Base-by-base conservation (phyloP, 106 monocot species). In the Apostasia shenzhenica region DNA sequence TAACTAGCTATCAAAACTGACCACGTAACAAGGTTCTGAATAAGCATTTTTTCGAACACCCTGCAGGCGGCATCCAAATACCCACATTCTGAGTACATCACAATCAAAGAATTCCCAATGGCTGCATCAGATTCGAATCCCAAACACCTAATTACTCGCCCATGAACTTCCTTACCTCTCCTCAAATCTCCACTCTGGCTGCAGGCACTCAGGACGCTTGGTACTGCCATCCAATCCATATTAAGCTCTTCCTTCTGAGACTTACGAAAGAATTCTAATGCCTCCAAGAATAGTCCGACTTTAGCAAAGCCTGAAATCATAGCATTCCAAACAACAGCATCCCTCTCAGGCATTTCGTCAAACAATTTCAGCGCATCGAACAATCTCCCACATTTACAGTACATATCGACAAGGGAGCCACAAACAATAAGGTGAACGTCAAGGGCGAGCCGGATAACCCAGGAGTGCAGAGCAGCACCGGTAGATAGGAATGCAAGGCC, bases 11-110 rank as follows among this genome's bases (percentile, higher is more conserved):
- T 81, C 75, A 87, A 54, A 44, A 82, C 57, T 10, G 84, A 86
- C 87, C 87, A 91, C 0, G 73, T 80, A 2, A 91, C 72, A 12
- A 77, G 26, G 53, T 84, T 80, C 57, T 61, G 52, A 9, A 11
- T 40, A 1, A 8, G 14, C 81, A 91, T 91, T 13, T n/a, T 41
- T 5, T 45, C 41, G 59, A 86, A 86, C 12, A 91, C 81, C 38
- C 40, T 71, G 4, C 9, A 41, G 5, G 86, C 74, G 59, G 77
- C 79, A 48, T 71, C 62, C 45, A 76, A 42, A 57, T 58, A 69
- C 1, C 91, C 91, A 14, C 91, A 91, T 65, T 86, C 79, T 1
- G 81, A 71, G 63, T 91, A 91, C 91, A 91, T 86, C 5, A 81
- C 84, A n/a, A 87, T 72, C 77, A 91, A 72, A 1, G 86, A 73